Evolutionary conservation across 306 rosid species (phyloP).

Genomic region (Cucumis cinereus): DNA sequence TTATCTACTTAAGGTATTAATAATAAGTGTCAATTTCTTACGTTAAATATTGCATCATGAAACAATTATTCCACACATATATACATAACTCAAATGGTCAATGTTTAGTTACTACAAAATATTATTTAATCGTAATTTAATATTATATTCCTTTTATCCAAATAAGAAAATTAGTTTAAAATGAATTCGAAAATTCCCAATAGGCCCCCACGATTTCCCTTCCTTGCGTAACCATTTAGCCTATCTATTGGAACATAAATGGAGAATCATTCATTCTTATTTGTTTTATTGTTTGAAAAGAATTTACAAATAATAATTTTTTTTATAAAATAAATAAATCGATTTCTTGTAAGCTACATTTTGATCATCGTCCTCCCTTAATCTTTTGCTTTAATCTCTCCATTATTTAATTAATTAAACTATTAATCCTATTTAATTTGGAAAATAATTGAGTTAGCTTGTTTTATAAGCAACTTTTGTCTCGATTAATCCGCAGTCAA

Average conservation of each 20-base stretch:
- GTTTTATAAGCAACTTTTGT: neutral
- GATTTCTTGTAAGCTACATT: neutral
- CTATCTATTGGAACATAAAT: neutral
- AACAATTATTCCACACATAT: neutral
- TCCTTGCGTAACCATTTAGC: neutral
- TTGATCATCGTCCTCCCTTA: neutral
- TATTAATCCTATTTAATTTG: neutral
- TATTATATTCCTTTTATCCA: neutral
- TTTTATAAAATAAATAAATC: too few species aligned
- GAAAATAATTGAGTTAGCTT: neutral
- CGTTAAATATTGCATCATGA: neutral
- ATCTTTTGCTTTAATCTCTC: neutral
- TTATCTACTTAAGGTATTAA: too few species aligned
- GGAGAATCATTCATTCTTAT: neutral
- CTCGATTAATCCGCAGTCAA: neutral
- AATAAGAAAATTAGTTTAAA: neutral
- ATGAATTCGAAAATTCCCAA: neutral
- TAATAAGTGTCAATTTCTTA: neutral
- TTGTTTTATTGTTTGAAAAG: neutral
- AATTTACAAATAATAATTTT: neutral
- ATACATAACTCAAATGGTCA: neutral
- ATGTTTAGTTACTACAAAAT: neutral
- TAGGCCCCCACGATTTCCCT: neutral
- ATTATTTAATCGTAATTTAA: neutral
- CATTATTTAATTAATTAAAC: neutral